Percentiles rank a stretch among this genome's conserved stretches.
Evolutionary conservation across 2,329 filamentous ascomycete genomes (phyloP).

Genomic region (Colletotrichum tofieldiae): DNA sequence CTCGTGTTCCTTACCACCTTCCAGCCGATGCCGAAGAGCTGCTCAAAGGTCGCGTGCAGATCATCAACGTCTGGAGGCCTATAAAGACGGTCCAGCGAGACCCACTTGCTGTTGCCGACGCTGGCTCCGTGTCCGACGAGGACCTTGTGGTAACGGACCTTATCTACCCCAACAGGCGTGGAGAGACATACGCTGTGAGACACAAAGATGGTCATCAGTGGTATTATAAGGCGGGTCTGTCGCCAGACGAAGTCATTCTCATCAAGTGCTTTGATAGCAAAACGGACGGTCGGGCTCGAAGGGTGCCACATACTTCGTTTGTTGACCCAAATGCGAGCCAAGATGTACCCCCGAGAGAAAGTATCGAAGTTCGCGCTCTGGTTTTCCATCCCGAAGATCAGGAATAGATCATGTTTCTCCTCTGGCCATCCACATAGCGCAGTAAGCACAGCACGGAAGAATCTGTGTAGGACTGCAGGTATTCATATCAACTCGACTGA

Average conservation of each 20-base stretch:
- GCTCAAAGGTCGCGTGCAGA: conserved; percentile 62
- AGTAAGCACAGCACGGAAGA: too few relatives aligned
- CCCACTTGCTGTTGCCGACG: conserved; percentile 69
- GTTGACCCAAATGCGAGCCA: conserved; percentile 59
- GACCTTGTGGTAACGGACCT: conserved; percentile 65
- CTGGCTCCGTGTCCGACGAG: conserved; percentile 63
- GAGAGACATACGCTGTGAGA: conserved; percentile 65
- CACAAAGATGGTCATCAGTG: conserved; percentile 62
- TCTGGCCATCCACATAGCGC: too few relatives aligned
- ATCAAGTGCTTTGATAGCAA: conserved; percentile 76
- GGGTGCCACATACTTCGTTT: conserved; percentile 72
- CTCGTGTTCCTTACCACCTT: conserved; percentile 61
- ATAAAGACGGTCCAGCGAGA: conserved; percentile 67
- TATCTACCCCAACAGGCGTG: conserved; percentile 66
- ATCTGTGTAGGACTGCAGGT: too few relatives aligned
- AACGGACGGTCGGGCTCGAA: conserved; percentile 66
- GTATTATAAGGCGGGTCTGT: conserved; percentile 68
- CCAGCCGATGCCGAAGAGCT: conserved; percentile 62
- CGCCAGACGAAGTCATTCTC: conserved; percentile 68
- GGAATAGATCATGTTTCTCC: not conserved
- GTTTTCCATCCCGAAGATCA: conserved; percentile 64
- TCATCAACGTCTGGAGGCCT: conserved; percentile 70
- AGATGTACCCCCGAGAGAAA: conserved; percentile 68
- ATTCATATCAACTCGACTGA: too few relatives aligned
- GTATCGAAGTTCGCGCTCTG: conserved; percentile 70